Conservation (phyloP, 768 basidiomycete species). For the Russula foetens region DNA sequence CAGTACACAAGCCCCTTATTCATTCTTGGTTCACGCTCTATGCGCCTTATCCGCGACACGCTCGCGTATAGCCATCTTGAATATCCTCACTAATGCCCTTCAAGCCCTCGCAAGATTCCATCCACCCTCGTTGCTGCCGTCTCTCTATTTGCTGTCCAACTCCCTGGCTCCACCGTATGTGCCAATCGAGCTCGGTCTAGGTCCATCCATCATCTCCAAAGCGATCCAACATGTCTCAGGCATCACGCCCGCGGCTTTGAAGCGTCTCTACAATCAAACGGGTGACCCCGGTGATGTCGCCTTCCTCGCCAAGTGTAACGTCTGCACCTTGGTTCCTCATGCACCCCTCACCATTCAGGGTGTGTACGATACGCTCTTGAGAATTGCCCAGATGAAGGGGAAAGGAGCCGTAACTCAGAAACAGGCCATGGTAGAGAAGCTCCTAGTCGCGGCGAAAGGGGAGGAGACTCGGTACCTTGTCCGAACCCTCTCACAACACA, state of each 20-base stretch:
- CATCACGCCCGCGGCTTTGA: conserved; percentile 46
- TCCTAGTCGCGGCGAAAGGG: conserved; percentile 77
- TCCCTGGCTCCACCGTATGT: conserved; percentile 69
- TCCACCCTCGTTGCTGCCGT: conserved; percentile 60
- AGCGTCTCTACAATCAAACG: conserved; percentile 55
- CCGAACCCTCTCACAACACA: conserved; percentile 62
- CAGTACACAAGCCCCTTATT: conserved; percentile 45
- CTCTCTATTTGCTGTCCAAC: conserved; percentile 78
- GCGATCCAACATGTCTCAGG: conserved; percentile 71
- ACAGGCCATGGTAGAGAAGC: conserved; percentile 67
- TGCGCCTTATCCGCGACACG: conserved; percentile 54
- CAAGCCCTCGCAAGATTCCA: conserved; percentile 59
- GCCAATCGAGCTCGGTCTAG: conserved; percentile 61
- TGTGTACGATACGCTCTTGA: conserved; percentile 61
- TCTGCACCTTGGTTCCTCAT: conserved; percentile 68
- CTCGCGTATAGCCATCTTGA: conserved; percentile 62
- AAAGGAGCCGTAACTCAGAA: conserved; percentile 69
- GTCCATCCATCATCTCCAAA: conserved; percentile 56
- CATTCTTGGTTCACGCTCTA: conserved; percentile 61
- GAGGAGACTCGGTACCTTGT: conserved; percentile 85
- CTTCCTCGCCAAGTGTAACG: conserved; percentile 68
- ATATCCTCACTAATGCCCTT: conserved; percentile 66
- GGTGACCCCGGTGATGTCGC: conserved; percentile 87
- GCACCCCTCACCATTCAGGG: conserved; percentile 52
- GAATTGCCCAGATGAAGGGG: conserved; percentile 63